Conservation (phyloP, 768 basidiomycete species). For the Boletus huronensis region DNA sequence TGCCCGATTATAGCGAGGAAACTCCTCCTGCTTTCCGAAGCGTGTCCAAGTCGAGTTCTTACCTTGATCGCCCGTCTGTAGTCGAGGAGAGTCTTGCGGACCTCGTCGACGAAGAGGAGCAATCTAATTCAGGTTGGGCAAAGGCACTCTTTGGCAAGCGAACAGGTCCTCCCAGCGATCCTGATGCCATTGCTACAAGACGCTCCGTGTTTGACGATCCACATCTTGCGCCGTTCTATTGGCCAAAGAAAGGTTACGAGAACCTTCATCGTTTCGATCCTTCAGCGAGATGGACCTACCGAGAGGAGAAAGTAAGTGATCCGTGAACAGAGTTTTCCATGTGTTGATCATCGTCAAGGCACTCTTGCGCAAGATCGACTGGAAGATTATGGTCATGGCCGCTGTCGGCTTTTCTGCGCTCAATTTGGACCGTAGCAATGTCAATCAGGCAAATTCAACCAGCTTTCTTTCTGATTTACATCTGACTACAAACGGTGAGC, state of each 20-base stretch:
- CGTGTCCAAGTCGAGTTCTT: neutral
- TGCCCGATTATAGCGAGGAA: neutral
- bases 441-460: slow-evolving; percentile 56
- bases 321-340: neutral
- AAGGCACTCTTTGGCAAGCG: neutral
- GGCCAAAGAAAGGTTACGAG: slow-evolving; percentile 51
- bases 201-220: slow-evolving; percentile 54
- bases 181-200: slow-evolving; percentile 44
- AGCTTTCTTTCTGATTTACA: slow-evolving; percentile 54
- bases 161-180: slow-evolving; percentile 7
- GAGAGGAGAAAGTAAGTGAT: slow-evolving; percentile 45
- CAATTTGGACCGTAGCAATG: slow-evolving; percentile 51
- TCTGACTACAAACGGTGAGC: slow-evolving; percentile 46
- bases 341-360: slow-evolving; percentile 27
- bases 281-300: slow-evolving; percentile 54
- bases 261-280: slow-evolving; percentile 57
- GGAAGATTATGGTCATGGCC: slow-evolving; percentile 57
- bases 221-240: slow-evolving; percentile 28
- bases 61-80: neutral
- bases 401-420: slow-evolving; percentile 55
- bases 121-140: neutral
- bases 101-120: slow-evolving; percentile 7
- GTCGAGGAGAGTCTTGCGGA: neutral
- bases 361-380: slow-evolving; percentile 54
- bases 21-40: neutral